Conservation (phyloP, 768 basidiomycete genomes). For the Boletellus sp. region DNA sequence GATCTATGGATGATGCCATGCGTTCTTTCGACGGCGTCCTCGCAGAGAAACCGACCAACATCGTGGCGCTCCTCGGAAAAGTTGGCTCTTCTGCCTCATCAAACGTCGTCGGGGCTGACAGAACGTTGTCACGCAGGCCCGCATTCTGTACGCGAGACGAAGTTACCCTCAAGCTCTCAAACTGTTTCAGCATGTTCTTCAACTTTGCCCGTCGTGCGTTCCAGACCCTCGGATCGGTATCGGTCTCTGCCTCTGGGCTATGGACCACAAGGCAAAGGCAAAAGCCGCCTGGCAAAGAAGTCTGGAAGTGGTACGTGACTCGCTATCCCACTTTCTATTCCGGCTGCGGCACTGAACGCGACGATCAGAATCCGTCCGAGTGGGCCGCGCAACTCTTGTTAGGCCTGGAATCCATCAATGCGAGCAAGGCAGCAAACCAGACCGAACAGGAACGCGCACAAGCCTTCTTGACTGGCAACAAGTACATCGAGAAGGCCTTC, state of each 20-base stretch:
- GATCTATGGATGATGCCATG: slow-evolving; percentile 78
- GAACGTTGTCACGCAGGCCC: slow-evolving; percentile 46
- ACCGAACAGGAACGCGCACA: slow-evolving; percentile 60
- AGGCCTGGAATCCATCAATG: slow-evolving; percentile 83
- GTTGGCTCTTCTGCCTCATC: slow-evolving; percentile 34
- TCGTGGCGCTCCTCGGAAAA: slow-evolving; percentile 86
- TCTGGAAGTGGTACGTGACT: slow-evolving; percentile 68
- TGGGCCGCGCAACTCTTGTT: slow-evolving; percentile 81
- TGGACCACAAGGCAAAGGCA: slow-evolving; percentile 80
- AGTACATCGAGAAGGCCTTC: slow-evolving; percentile 74
- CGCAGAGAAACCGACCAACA: slow-evolving; percentile 73
- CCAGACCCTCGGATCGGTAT: slow-evolving; percentile 97
- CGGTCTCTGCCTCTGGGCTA: slow-evolving; percentile 88
- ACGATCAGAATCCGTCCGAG: slow-evolving; percentile 63
- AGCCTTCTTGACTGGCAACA: slow-evolving; percentile 62
- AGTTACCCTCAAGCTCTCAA: slow-evolving; percentile 78
- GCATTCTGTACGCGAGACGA: slow-evolving; percentile 78
- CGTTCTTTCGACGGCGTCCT: slow-evolving; percentile 81
- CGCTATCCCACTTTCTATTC: not conserved
- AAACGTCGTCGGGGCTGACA: not conserved
- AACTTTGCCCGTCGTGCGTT: slow-evolving; percentile 68
- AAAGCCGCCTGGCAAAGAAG: slow-evolving; percentile 89
- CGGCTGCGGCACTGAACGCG: not conserved
- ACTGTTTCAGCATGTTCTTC: slow-evolving; percentile 80
- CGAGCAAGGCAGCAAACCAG: slow-evolving; percentile 68